A percentile compares a stretch with the other conserved stretches of the same genome.
Evolutionary conservation across 2,329 filamentous ascomycete genomes (phyloP).

Genomic region (Verticillium nonalfalfae): DNA sequence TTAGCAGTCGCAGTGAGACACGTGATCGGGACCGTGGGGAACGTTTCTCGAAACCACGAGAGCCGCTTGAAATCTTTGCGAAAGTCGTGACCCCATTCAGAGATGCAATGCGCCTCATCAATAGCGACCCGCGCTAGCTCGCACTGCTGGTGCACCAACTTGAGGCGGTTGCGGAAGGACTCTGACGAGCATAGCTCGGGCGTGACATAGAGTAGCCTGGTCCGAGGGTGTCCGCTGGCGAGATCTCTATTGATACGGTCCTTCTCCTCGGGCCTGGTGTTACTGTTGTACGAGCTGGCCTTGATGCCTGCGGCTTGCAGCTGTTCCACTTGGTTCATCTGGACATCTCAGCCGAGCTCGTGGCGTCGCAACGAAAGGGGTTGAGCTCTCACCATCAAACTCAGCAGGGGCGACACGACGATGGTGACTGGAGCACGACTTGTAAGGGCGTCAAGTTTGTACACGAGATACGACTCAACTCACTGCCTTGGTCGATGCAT

Average conservation of each 20-base stretch:
- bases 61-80: slow-evolving; percentile 86
- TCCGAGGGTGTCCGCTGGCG: slow-evolving; percentile 78
- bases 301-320: slow-evolving; percentile 68
- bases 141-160: slow-evolving; percentile 68
- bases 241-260: slow-evolving; percentile 72
- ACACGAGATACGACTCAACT: slow-evolving; percentile 23
- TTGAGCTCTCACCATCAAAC: slow-evolving; percentile 65
- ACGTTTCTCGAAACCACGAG: slow-evolving; percentile 75
- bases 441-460: background rate
- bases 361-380: background rate
- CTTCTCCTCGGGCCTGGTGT: slow-evolving; percentile 60
- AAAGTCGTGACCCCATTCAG: slow-evolving; percentile 97
- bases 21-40: slow-evolving; percentile 83
- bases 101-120: slow-evolving; percentile 95
- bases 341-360: slow-evolving; percentile 6
- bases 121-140: slow-evolving; percentile 86
- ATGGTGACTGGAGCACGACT: slow-evolving; percentile 60
- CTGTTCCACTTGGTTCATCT: slow-evolving; percentile 89
- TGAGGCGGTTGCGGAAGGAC: slow-evolving; percentile 68
- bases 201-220: slow-evolving; percentile 83
- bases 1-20: slow-evolving; percentile 92
- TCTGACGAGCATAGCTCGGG: slow-evolving; percentile 79
- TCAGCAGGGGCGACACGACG: slow-evolving; percentile 81
- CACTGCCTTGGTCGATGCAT: slow-evolving; percentile 79
- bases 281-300: slow-evolving; percentile 83